phyloP scores from a whole-genome alignment of 805 yeast species.

The Candida namnaoensis region DNA sequence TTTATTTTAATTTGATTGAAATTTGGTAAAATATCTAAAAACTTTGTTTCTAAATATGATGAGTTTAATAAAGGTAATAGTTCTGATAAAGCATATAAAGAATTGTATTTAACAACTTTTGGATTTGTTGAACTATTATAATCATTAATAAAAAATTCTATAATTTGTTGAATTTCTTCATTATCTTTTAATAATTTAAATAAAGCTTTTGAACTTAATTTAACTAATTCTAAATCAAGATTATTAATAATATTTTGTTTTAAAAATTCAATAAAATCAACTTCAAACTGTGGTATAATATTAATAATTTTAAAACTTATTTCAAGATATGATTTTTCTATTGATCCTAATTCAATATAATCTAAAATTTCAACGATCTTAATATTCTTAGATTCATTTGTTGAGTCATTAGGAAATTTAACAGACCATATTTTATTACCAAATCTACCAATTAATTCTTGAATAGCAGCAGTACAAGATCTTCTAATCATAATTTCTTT shows the following conservation, averaged over 20 bases:
- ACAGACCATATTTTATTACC: conserved; percentile 31
- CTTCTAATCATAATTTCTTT: conserved; percentile 65
- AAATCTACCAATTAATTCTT: conserved; percentile 77
- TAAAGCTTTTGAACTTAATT: conserved; percentile 32
- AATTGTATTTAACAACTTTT: not conserved
- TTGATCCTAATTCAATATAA: conserved; percentile 35
- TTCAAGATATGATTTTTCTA: conserved; percentile 28
- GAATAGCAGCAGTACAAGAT: conserved; percentile 81
- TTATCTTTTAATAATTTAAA: conserved; percentile 5
- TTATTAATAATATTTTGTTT: conserved; percentile 22
- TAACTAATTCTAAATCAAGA: conserved; percentile 32
- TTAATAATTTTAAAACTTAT: conserved; percentile 23
- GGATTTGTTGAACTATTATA: conserved; percentile 1
- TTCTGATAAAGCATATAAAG: conserved; percentile 15
- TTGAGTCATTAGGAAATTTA: conserved; percentile 7
- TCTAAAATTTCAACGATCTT: conserved; percentile 53
- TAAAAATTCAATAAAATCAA: conserved; percentile 23
- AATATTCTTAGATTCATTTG: conserved; percentile 30
- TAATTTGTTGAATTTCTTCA: not conserved
- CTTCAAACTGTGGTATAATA: conserved; percentile 13
- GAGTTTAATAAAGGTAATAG: conserved; percentile 1
- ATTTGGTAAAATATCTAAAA: conserved; percentile 1
- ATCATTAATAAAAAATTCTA: not conserved
- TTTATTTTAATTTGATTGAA: conserved; percentile 8
- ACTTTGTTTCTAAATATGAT: not conserved